A percentile compares a stretch with the other conserved stretches of the same genome.
Conservation (phyloP, 106 monocot species). For the Allium cepa region DNA sequence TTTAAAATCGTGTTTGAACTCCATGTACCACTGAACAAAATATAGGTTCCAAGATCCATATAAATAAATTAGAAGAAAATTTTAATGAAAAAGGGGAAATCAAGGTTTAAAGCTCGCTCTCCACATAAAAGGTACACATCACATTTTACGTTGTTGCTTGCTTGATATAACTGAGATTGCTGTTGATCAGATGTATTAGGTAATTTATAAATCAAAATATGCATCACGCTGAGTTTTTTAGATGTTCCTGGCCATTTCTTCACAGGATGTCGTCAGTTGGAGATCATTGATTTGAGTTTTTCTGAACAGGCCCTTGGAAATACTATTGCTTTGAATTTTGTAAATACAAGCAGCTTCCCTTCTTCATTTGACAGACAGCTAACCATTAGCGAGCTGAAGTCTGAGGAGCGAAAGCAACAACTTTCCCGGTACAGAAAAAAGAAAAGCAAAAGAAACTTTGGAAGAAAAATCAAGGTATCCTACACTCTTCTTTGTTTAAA, state of each 20-base stretch:
- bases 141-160: not conserved
- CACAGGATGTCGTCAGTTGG: not conserved
- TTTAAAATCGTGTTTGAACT: no score
- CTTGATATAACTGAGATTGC: not conserved
- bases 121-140: no score
- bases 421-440: slow-evolving; percentile 84
- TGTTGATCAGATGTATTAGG: not conserved
- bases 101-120: not conserved
- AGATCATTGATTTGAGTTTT: slow-evolving; percentile 16
- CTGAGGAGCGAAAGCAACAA: slow-evolving; percentile 71
- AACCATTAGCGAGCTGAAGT: slow-evolving; percentile 32
- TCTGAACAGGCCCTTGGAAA: slow-evolving; percentile 36
- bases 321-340: slow-evolving; percentile 8
- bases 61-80: not conserved
- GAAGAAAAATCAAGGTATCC: slow-evolving; percentile 84
- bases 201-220: not conserved
- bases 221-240: not conserved
- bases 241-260: not conserved
- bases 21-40: no score
- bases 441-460: slow-evolving; percentile 80
- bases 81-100: not conserved
- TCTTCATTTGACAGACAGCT: slow-evolving; percentile 17
- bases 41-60: not conserved
- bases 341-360: slow-evolving; percentile 8
- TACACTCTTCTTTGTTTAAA: not conserved